Base-by-base conservation (phyloP, 331 rosid species). In the Malus hybrid region DNA sequence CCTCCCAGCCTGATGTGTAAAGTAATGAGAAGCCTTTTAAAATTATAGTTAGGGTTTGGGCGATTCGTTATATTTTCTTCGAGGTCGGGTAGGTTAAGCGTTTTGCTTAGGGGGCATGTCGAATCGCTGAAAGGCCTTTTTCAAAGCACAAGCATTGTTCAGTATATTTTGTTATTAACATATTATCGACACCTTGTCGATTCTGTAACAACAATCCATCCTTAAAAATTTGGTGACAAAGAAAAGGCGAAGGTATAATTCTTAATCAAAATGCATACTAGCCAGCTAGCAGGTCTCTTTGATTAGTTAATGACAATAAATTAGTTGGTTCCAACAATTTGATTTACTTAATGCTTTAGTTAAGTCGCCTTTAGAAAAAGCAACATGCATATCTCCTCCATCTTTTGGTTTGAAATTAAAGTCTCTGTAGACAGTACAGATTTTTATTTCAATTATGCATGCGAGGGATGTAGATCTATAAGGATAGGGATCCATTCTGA, bases 1-100 rank as follows among this genome's bases (percentile, higher is more conserved):
- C 68, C 57, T 79, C 81, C 70, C 88, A 71, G 36, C 76, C 83
- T 76, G 80, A 77, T 82, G 82, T 82, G 87, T 82, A 82, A 86
- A 88, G 88, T 67, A 69, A 42, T 10, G 44, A 39, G 4, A 39
- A 39, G 44, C 4, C 12, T 39, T 39, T 24, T 24, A 24, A 24
- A 24, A 24, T 24, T 7, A 2, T 36, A 2, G 42, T 36, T 36
- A 7, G 42, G 42, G 42, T 36, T 36, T 36, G 10, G 42, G 42
- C 10, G 42, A 36, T 2, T 36, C 42, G 10, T 7, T 36, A 7
- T 34, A 34, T 34, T 34, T 34, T 34, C 42, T 7, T 34, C 42
- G 10, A 7, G 42, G 42, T 34, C 42, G 42, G 42, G 42, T 36
- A 39, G 46, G 46, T 39, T 39, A 39, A 39, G 4, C 4, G 4